Base-by-base conservation (phyloP, 2,329 filamentous ascomycete genomes). In the Chaetomium sp. region DNA sequence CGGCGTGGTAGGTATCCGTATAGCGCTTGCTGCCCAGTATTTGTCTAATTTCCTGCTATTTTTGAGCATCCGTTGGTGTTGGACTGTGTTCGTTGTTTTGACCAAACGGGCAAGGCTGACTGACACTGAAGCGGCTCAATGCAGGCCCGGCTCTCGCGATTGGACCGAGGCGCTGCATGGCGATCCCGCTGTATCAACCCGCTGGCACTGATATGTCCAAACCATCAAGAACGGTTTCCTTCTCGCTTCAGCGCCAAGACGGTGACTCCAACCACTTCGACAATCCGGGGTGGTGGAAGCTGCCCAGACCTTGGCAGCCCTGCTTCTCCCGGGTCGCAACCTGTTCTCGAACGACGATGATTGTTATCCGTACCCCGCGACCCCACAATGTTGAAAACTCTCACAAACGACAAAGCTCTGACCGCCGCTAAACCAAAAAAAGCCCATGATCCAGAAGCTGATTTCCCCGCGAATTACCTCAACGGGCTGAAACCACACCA, bases 241-340 rank as follows among this genome's bases (percentile, higher is more conserved):
- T 47, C 38, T 61, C 54, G 59, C 54, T 57, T 64, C 35, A 51
- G 23, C 38, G 60, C 56, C 61, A 63, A 64, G 47, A 54, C 29
- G 35, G 50, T 50, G 29, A 62, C 23, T 47, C 57, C 51, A 53
- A 42, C 27, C 25, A 53, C 21, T 31, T 42, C 21, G 6, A n/a
- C 49, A 49, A 64, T 65, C 67, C 67, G 58, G 65, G 68, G 63
- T 55, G 51, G 55, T 65, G 68, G 67, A 21, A 21, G 66, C 47
- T 63, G 69, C 70, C 70, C 64, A 70, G 69, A 33, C 47, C 70
- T 72, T 72, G 70, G 70, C 70, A 69, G 67, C 65, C 35, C 67
- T 69, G 62, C 19, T 65, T 68, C 67, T 69, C 64, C 69, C 68
- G 65, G 65, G 56, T 63, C 65, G 69, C 49, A 38, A 33, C 49